Evolutionary conservation across 108 stramenopile species (phyloP).

Genomic region (Stephanodiscus minutulus): DNA sequence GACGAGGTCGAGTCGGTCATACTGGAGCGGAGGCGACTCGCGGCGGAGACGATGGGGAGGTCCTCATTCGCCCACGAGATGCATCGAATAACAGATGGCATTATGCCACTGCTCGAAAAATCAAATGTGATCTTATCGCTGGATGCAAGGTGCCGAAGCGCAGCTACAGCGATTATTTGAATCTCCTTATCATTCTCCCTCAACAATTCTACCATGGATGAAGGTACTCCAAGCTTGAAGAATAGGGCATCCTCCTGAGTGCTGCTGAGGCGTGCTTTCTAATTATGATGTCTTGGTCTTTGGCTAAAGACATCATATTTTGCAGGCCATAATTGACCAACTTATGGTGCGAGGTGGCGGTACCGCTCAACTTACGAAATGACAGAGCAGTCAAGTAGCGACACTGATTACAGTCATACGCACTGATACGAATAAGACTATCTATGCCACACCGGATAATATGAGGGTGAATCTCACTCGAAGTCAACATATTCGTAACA

Average conservation of each 20-base stretch:
- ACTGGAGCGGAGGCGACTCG: no score
- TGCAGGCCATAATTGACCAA: slow-evolving; percentile 53
- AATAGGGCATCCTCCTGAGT: slow-evolving; percentile 62
- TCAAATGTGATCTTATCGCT: slow-evolving; percentile 55
- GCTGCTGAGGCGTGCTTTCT: slow-evolving; percentile 73
- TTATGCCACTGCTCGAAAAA: slow-evolving; percentile 54
- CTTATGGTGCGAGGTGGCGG: slow-evolving; percentile 55
- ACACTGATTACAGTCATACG: slow-evolving; percentile 64
- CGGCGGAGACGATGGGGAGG: no score
- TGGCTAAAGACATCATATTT: slow-evolving; percentile 61
- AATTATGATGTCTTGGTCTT: slow-evolving; percentile 58
- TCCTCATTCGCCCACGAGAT: slow-evolving; percentile 65
- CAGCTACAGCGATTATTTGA: slow-evolving; percentile 67
- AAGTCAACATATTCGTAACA: slow-evolving; percentile 71
- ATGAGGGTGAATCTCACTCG: slow-evolving; percentile 56
- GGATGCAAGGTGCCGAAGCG: slow-evolving; percentile 72
- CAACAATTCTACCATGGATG: slow-evolving; percentile 56
- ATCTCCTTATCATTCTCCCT: slow-evolving; percentile 58
- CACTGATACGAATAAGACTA: slow-evolving; percentile 61
- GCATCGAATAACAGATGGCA: slow-evolving; percentile 60
- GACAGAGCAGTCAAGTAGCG: slow-evolving; percentile 71
- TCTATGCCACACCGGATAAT: slow-evolving; percentile 64
- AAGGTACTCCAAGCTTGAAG: slow-evolving; percentile 67
- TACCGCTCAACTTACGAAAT: slow-evolving; percentile 75
- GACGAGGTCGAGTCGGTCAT: no score